Evolutionary conservation across 2,329 filamentous ascomycete genomes (phyloP), one percentile per base, ranked within the genome.

Genomic region (Cercospora zeae-maydis): DNA sequence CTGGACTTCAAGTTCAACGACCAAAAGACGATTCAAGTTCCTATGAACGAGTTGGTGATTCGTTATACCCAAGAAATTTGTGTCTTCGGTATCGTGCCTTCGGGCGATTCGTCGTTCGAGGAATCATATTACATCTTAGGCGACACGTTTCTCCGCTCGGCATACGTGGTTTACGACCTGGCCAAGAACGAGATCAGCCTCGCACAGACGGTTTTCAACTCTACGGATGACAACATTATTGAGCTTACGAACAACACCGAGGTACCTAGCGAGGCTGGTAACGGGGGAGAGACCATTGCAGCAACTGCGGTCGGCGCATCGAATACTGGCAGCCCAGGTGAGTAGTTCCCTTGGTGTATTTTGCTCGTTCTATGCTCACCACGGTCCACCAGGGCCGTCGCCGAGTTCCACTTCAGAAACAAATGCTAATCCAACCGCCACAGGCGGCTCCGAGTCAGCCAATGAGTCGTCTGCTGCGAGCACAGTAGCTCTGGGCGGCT

Each of bases 161-260:
- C 84, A 4, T 87, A 87, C 69, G 83, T 87, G 57, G 85, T 87
- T 4, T 87, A 86, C 73, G 84, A 87, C 66, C 76, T 87, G 16
- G 74, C 72, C 30, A 85, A 84, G 73, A 85, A 87, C 71, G 78
- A 85, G 70, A 86, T 87, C 66, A 84, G 82, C 1, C 73, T 87
- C 16, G 85, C 85, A 3, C 83, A 84, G 67, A 86, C 85, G 2
- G 81, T 82, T 62, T 86, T 86, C 77, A 85, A 86, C 69, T 76
- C 81, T 4, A 82, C 82, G 0, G 72, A 71, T 16, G 76, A 80
- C 66, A 78, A 82, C 63, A 74, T 87, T 42, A 65, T 81, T 61
- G 84, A 86, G 69, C 87, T 87, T 59, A 76, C 76, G 11, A 61
- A 53, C 27, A 52, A 33, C n/a, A 63, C 57, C 6, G 39, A 52